Percentiles rank a stretch among this genome's conserved stretches.
These are phyloP conservation scores for Conticribra guillardii DNA, from an alignment of 108 stramenopile species.

Conservation along the genomic window DNA sequence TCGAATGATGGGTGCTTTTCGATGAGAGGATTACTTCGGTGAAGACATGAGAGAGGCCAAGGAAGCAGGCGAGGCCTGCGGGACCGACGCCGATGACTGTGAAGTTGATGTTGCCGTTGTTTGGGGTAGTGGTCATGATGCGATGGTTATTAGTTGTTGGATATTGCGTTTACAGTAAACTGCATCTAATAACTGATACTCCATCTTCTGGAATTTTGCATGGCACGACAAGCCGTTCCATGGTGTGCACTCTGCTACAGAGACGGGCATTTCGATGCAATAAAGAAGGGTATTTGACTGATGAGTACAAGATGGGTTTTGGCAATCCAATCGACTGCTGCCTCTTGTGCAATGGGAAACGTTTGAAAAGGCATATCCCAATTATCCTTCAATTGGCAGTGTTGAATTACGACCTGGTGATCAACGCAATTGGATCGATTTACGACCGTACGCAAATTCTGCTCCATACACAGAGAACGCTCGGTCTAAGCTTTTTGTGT, in stretches of 20 bases:
- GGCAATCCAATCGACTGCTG: constrained; percentile 74
- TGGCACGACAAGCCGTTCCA: constrained; percentile 87
- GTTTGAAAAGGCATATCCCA: constrained; percentile 93
- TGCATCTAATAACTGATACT: constrained; percentile 95
- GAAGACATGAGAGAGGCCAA: too few species aligned
- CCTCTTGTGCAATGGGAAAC: constrained; percentile 94
- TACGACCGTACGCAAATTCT: constrained; percentile 96
- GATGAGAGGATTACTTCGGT: too few species aligned
- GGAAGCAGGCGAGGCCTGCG: too few species aligned
- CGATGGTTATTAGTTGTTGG: too few species aligned
- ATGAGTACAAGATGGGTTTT: constrained; percentile 50
- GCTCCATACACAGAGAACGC: constrained; percentile 94
- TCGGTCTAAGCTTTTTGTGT: constrained; percentile 94
- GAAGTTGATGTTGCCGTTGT: too few species aligned
- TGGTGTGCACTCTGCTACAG: constrained; percentile 88
- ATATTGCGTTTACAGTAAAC: too few species aligned
- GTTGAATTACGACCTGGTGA: constrained; percentile 82
- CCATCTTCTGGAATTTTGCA: constrained; percentile 85
- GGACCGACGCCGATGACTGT: too few species aligned
- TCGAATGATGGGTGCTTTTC: too few species aligned
- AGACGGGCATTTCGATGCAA: constrained; percentile 88
- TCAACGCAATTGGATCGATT: constrained; percentile 89
- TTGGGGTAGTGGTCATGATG: too few species aligned
- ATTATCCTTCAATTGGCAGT: constrained; percentile 90
- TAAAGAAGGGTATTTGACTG: constrained; percentile 63